Percentiles rank a stretch among this genome's conserved stretches.
Evolutionary conservation across 2,329 filamentous ascomycete species (phyloP).

Genomic region (Rhexocercosporidium sp.): DNA sequence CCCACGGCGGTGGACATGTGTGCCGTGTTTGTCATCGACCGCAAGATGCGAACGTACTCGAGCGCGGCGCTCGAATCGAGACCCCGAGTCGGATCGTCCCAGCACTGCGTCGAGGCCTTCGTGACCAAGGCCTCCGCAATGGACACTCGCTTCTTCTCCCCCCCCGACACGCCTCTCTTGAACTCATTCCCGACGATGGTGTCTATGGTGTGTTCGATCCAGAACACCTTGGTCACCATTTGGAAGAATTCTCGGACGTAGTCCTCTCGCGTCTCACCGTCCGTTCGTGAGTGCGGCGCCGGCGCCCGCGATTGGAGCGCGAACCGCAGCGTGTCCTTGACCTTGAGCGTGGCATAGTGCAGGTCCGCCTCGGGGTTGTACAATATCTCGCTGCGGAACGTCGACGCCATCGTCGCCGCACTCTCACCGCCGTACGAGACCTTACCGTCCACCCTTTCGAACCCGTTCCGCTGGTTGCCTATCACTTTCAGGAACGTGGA

Average conservation of each 20-base stretch:
- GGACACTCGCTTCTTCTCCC: constrained; percentile 62
- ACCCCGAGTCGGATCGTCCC: constrained; percentile 69
- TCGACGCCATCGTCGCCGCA: constrained; percentile 45
- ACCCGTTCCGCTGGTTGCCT: constrained; percentile 66
- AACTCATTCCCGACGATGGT: constrained; percentile 62
- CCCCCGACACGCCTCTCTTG: constrained; percentile 63
- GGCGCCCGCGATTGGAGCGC: constrained; percentile 61
- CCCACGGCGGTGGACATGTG: constrained; percentile 65
- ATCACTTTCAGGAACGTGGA: constrained; percentile 73
- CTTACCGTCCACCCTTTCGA: constrained; percentile 60
- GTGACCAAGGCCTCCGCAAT: constrained; percentile 55
- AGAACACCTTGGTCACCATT: constrained; percentile 35
- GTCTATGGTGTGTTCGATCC: constrained; percentile 58
- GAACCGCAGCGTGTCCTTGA: constrained; percentile 55
- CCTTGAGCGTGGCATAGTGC: constrained; percentile 53
- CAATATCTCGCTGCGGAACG: constrained; percentile 59
- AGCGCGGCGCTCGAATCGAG: constrained; percentile 69
- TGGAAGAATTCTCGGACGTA: constrained; percentile 23
- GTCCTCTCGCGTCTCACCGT: constrained; percentile 2
- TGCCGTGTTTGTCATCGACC: constrained; percentile 65
- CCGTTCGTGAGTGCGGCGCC: not conserved
- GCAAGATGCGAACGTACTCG: constrained; percentile 59
- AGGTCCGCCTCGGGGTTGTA: constrained; percentile 56
- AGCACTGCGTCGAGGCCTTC: constrained; percentile 56
- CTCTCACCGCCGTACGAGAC: constrained; percentile 56